A percentile compares a stretch with the other conserved stretches of the same genome.
These are phyloP conservation scores for Mariannaea sp. DNA, from an alignment of 2,329 filamentous ascomycete species.

Conservation along the genomic window DNA sequence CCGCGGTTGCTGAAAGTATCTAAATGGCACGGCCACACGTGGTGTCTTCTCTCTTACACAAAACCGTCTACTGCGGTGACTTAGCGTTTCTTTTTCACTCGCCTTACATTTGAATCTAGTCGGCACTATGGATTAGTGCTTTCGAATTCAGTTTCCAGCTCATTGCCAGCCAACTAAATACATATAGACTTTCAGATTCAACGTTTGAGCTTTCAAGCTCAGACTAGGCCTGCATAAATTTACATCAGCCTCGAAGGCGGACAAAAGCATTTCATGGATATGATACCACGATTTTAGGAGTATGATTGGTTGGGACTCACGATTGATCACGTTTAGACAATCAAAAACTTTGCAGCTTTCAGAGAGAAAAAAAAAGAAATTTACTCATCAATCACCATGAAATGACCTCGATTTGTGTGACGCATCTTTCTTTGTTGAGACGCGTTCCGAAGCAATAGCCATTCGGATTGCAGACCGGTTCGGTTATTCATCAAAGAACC, in stretches of 20 bases:
- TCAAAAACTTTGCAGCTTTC: constrained; percentile 12
- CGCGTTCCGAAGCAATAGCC: not conserved
- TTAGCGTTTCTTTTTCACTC: constrained; percentile 12
- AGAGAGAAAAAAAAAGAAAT: too few relatives aligned
- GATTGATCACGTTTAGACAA: constrained; percentile 20
- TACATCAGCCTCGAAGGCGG: constrained; percentile 30
- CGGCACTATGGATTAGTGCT: constrained; percentile 19
- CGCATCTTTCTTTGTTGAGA: not conserved
- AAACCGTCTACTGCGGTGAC: not conserved
- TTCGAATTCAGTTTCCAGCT: constrained; percentile 1
- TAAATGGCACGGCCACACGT: constrained; percentile 18
- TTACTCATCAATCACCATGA: too few relatives aligned
- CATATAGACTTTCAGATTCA: constrained; percentile 1
- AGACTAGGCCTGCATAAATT: constrained; percentile 19
- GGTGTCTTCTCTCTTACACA: not conserved
- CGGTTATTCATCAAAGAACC: constrained; percentile 3
- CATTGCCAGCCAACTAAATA: not conserved
- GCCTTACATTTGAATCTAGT: constrained; percentile 15
- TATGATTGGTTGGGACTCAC: constrained; percentile 24
- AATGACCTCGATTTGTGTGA: not conserved
- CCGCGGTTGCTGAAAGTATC: constrained; percentile 40
- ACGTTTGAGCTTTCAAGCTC: not conserved
- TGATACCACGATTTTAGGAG: constrained; percentile 39
- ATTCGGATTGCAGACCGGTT: not conserved
- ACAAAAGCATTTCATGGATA: constrained; percentile 30